These are phyloP conservation scores for Rhizopus sp. DNA, from an alignment of 371 early-diverging fungal genomes.

Conservation along the genomic window DNA sequence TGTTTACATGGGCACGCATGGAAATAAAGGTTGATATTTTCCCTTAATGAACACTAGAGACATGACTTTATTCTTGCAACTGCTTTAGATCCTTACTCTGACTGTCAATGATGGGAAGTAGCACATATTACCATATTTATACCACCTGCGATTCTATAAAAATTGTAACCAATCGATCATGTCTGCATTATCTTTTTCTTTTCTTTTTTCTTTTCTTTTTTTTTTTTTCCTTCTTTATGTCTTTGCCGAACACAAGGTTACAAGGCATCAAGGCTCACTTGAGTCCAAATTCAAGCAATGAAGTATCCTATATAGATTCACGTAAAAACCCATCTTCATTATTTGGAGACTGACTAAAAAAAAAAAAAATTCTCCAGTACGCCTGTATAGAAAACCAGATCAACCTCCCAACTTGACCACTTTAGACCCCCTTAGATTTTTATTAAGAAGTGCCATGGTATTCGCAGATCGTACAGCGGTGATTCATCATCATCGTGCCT, in stretches of 20 bases:
- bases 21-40: no score
- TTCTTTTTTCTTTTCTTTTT: neutral
- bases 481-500: slow-evolving; percentile 38
- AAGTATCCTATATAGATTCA: neutral
- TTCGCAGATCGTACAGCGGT: slow-evolving; percentile 54
- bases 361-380: slow-evolving; percentile 19
- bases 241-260: neutral
- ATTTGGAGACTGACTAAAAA: neutral
- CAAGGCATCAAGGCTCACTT: slow-evolving; percentile 1
- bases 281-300: neutral
- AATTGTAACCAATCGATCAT: neutral
- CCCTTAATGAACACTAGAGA: no score
- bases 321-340: neutral
- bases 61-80: no score
- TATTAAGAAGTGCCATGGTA: slow-evolving; percentile 55
- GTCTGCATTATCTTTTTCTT: neutral
- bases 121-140: no score
- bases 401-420: slow-evolving; percentile 26
- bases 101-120: no score
- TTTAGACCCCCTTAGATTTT: slow-evolving; percentile 54
- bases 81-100: no score
- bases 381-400: slow-evolving; percentile 25
- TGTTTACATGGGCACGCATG: no score
- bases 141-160: no score
- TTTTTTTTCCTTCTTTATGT: neutral